These are phyloP conservation scores for Brassica carinata DNA, from an alignment of 345 rosid genomes.

Conservation along the genomic window DNA sequence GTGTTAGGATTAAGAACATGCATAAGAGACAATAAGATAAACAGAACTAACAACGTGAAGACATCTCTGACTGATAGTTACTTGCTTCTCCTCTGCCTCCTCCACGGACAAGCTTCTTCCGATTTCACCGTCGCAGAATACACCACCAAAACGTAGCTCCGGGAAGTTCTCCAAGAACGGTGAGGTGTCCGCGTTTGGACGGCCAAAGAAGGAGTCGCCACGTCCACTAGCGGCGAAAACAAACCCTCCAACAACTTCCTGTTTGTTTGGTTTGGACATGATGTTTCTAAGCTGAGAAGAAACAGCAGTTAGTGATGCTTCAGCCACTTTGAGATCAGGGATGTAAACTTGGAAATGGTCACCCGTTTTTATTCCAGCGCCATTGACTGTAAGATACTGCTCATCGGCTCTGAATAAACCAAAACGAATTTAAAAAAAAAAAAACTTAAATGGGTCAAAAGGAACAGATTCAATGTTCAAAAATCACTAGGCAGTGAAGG, in stretches of 20 bases:
- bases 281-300: constrained; percentile 43
- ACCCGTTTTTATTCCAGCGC: constrained; percentile 60
- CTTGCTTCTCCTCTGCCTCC: constrained; percentile 33
- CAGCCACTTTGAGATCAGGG: constrained; percentile 49
- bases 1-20: not conserved
- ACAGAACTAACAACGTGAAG: constrained; percentile 67
- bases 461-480: not conserved
- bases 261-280: constrained; percentile 44
- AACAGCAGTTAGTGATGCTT: constrained; percentile 43
- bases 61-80: constrained; percentile 27
- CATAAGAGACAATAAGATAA: constrained; percentile 58
- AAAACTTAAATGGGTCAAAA: constrained; percentile 19
- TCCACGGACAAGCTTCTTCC: constrained; percentile 45
- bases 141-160: constrained; percentile 58
- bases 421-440: not conserved
- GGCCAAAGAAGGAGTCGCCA: constrained; percentile 51
- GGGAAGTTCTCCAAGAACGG: constrained; percentile 76
- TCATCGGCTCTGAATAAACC: constrained; percentile 60
- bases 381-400: constrained; percentile 57
- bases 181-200: constrained; percentile 50
- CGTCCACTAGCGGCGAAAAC: constrained; percentile 61
- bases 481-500: too few relatives aligned
- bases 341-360: constrained; percentile 69
- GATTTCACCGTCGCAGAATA: constrained; percentile 69
- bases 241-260: constrained; percentile 70